Percentiles rank a stretch among this genome's conserved stretches.
These are phyloP conservation scores for Theileria parva DNA, from an alignment of 169 alveolate genomes.

Conservation along the genomic window DNA sequence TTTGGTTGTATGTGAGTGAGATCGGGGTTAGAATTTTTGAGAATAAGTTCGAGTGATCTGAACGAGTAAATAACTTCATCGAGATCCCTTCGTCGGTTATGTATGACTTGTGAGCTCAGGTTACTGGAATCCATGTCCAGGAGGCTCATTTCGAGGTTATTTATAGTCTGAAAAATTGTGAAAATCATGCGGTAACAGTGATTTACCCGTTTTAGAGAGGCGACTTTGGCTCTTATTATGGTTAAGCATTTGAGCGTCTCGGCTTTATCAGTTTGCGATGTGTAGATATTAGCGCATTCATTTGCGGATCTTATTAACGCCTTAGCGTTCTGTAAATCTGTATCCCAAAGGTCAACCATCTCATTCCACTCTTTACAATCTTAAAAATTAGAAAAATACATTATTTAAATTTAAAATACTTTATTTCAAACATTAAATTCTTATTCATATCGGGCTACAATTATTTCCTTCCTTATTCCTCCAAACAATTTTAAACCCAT, in stretches of 20 bases:
- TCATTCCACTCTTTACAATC: neutral
- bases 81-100: constrained; percentile 8
- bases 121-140: constrained; percentile 36
- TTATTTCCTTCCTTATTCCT: neutral
- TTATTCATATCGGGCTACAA: neutral
- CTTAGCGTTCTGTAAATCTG: constrained; percentile 48
- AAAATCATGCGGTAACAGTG: neutral
- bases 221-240: constrained; percentile 53
- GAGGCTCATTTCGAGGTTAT: constrained; percentile 40
- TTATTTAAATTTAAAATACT: neutral
- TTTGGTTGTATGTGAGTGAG: neutral
- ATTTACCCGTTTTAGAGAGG: constrained; percentile 51
- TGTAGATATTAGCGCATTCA: constrained; percentile 20
- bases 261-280: constrained; percentile 24
- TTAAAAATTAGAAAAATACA: neutral
- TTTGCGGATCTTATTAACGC: constrained; percentile 22
- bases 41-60: constrained; percentile 25
- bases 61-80: constrained; percentile 40
- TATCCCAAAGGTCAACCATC: constrained; percentile 65
- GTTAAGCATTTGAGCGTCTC: constrained; percentile 40
- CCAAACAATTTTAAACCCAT: neutral
- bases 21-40: constrained; percentile 9
- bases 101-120: neutral
- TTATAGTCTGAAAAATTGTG: constrained; percentile 26
- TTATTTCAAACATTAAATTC: neutral